A percentile compares a stretch with the other conserved stretches of the same genome.
These are phyloP conservation scores for Coemansia umbellata DNA, from an alignment of 192 early-diverging fungal species.

Conservation along the genomic window DNA sequence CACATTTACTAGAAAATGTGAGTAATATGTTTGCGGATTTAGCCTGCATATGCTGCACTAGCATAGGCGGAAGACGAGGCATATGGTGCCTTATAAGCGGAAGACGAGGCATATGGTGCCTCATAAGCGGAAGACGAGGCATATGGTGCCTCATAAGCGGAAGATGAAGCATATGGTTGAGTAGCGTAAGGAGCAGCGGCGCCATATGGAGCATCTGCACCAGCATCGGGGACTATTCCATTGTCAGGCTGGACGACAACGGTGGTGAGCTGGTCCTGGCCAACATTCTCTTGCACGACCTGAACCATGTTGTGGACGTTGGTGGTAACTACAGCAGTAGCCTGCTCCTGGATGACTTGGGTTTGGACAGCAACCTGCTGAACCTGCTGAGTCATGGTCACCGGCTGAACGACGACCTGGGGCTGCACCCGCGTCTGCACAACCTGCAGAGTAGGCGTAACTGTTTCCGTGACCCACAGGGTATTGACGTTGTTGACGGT, in stretches of 20 bases:
- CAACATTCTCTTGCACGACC: constrained; percentile 48
- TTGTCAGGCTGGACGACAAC: constrained; percentile 8
- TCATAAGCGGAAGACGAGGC: neutral
- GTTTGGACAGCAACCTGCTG: constrained; percentile 36
- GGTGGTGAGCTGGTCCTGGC: constrained; percentile 17
- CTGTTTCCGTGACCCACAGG: constrained; percentile 43
- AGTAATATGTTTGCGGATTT: neutral
- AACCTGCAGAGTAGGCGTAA: constrained; percentile 45
- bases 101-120: neutral
- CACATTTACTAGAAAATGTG: no score
- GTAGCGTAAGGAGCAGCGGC: neutral
- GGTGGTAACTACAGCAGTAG: constrained; percentile 29
- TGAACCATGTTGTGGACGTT: constrained; percentile 45
- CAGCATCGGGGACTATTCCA: constrained; percentile 4
- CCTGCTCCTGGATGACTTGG: constrained; percentile 41
- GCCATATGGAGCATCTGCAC: neutral
- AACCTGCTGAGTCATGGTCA: constrained; percentile 45
- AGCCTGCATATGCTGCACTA: neutral
- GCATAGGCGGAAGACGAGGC: constrained; percentile 5
- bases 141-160: neutral
- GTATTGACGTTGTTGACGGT: constrained; percentile 44
- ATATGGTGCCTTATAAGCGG: neutral
- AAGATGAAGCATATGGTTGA: neutral
- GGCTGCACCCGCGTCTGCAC: constrained; percentile 39
- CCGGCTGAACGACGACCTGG: constrained; percentile 45